Conservation (phyloP, 805 yeast species). For the Zygotorulaspora sp. region DNA sequence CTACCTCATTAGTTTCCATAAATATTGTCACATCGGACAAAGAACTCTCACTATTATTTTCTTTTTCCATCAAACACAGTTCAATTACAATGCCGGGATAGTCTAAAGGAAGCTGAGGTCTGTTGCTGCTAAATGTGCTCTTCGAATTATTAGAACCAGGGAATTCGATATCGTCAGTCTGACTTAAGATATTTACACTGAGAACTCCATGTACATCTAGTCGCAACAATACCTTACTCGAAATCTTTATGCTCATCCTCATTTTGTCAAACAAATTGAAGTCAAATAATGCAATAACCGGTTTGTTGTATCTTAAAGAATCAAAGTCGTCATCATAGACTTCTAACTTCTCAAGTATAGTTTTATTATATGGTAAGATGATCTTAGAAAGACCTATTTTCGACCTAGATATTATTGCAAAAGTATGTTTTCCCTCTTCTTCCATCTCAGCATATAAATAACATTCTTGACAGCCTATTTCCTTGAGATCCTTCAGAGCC, state of each 20-base stretch:
- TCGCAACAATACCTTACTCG: slow-evolving; percentile 51
- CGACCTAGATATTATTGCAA: slow-evolving; percentile 58
- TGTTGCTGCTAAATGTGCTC: slow-evolving; percentile 3
- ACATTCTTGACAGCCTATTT: slow-evolving; percentile 48
- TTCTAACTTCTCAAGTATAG: slow-evolving; percentile 56
- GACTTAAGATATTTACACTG: slow-evolving; percentile 44
- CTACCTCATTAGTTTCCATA: slow-evolving; percentile 23
- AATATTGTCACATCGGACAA: slow-evolving; percentile 24
- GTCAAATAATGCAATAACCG: slow-evolving; percentile 46
- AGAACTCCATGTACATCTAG: slow-evolving; percentile 49
- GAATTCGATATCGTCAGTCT: slow-evolving; percentile 29
- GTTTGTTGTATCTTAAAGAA: slow-evolving; percentile 22
- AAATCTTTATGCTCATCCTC: slow-evolving; percentile 44
- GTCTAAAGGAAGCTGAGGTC: slow-evolving; percentile 31
- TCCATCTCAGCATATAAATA: slow-evolving; percentile 42
- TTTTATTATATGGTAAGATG: slow-evolving; percentile 57
- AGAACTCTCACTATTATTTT: slow-evolving; percentile 24
- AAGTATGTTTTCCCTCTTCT: slow-evolving; percentile 27
- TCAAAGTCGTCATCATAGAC: slow-evolving; percentile 32
- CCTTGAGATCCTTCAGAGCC: slow-evolving; percentile 53
- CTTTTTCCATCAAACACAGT: slow-evolving; percentile 36
- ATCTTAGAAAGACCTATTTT: slow-evolving; percentile 70
- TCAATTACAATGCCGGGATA: slow-evolving; percentile 42
- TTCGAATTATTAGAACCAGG: slow-evolving; percentile 5
- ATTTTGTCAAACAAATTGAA: slow-evolving; percentile 46